These are phyloP conservation scores for Kokia cookei DNA, from an alignment of 441 rosid genomes.

Conservation along the genomic window DNA sequence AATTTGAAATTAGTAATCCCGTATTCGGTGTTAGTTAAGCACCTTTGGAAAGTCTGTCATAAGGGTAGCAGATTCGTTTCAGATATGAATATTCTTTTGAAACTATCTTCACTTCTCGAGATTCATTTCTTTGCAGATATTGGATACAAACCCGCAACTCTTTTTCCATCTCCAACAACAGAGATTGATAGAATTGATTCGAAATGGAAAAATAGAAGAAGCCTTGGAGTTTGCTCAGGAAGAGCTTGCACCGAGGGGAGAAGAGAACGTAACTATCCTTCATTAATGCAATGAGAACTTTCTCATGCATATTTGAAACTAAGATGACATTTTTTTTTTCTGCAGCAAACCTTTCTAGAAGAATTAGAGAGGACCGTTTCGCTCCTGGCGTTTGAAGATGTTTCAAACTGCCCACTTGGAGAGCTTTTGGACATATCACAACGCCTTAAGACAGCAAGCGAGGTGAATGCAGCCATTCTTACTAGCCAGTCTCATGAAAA, in stretches of 20 bases:
- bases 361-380: constrained; percentile 95
- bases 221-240: constrained; percentile 98
- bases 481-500: constrained; percentile 96
- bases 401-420: constrained; percentile 75
- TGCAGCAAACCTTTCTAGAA: constrained; percentile 82
- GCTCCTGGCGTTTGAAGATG: constrained; percentile 85
- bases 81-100: not conserved
- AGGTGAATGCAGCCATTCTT: constrained; percentile 93
- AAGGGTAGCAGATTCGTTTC: not conserved
- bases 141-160: constrained; percentile 90
- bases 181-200: constrained; percentile 85
- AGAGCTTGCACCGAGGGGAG: constrained; percentile 96
- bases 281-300: not conserved
- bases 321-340: constrained; percentile 1
- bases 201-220: constrained; percentile 85
- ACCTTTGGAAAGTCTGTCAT: not conserved
- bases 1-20: not conserved
- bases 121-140: constrained; percentile 27
- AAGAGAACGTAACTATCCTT: constrained; percentile 52
- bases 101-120: not conserved
- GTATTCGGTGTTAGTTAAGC: not conserved
- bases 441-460: constrained; percentile 89
- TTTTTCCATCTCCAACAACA: constrained; percentile 99
- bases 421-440: constrained; percentile 86
- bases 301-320: constrained; percentile 11